Conservation (phyloP, 2,329 filamentous ascomycete species). For the Penicillium sp. region DNA sequence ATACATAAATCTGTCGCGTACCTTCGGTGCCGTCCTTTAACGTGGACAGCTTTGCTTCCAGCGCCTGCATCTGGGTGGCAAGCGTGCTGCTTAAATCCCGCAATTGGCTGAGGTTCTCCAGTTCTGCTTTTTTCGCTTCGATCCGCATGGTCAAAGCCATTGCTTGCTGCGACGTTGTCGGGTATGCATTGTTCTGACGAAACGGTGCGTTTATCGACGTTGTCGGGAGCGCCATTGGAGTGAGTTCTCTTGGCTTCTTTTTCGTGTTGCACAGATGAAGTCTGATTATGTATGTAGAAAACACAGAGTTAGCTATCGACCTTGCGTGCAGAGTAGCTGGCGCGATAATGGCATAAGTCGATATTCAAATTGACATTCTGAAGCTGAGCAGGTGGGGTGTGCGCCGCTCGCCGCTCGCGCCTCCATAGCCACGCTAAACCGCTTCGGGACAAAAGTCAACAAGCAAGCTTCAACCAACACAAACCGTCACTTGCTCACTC, state of each 20-base stretch:
- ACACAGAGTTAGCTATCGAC: neutral
- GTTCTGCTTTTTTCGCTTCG: conserved; percentile 59
- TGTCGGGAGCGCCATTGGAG: conserved; percentile 4
- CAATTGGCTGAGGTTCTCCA: conserved; percentile 59
- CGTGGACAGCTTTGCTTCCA: conserved; percentile 59
- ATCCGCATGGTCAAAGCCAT: conserved; percentile 59
- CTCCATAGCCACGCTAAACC: conserved; percentile 23
- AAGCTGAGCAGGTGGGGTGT: neutral
- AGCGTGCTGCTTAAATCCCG: conserved; percentile 60
- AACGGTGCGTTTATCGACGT: conserved; percentile 20
- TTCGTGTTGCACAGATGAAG: neutral
- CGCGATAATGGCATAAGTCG: no score
- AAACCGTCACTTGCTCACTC: no score
- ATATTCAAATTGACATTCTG: neutral
- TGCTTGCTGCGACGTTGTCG: conserved; percentile 44
- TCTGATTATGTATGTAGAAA: neutral
- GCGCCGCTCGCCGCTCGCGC: neutral
- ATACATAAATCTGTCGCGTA: conserved; percentile 20
- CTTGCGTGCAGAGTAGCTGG: neutral
- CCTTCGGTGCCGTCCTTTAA: conserved; percentile 61
- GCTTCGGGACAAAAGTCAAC: conserved; percentile 37
- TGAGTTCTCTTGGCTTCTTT: neutral
- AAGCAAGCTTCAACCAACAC: conserved; percentile 18
- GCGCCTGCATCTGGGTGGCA: conserved; percentile 59
- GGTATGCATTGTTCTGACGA: conserved; percentile 27